Evolutionary conservation across 2,329 filamentous ascomycete genomes (phyloP).

Genomic region (Coccinonectria pachysandricola): DNA sequence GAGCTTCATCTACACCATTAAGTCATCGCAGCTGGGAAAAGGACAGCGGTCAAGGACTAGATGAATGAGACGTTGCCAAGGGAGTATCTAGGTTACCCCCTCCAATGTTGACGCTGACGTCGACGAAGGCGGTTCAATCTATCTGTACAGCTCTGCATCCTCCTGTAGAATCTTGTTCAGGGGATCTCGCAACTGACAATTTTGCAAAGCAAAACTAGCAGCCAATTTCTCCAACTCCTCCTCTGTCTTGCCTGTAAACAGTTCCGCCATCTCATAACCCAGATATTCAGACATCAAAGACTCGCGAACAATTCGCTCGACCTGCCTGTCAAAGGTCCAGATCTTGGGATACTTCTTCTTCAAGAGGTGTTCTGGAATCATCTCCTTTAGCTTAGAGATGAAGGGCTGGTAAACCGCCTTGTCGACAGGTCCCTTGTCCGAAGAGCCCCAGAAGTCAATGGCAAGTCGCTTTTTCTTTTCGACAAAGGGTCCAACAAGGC

Average conservation of each 20-base stretch:
- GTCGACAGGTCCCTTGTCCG: constrained; percentile 19
- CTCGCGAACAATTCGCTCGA: constrained; percentile 33
- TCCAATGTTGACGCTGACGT: fast-evolving
- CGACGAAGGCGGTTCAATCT: no score
- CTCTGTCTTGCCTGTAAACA: constrained; percentile 40
- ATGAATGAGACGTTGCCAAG: no score
- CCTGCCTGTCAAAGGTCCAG: constrained; percentile 41
- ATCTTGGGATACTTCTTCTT: constrained; percentile 36
- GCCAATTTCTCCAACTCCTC: constrained; percentile 45
- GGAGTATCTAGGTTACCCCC: no score
- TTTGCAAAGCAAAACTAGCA: constrained; percentile 40
- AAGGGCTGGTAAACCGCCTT: constrained; percentile 29
- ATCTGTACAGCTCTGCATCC: no score
- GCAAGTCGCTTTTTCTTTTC: constrained; percentile 44
- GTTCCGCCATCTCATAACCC: constrained; percentile 42
- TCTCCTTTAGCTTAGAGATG: constrained; percentile 30
- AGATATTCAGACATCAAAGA: constrained; percentile 36
- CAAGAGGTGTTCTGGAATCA: constrained; percentile 30
- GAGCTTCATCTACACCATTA: no score
- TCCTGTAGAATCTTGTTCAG: constrained; percentile 38
- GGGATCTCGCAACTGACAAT: constrained; percentile 39
- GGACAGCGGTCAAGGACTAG: no score
- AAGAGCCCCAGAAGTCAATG: constrained; percentile 44
- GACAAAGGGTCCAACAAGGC: constrained; percentile 39
- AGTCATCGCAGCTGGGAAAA: no score